These are phyloP conservation scores for Microstroma glucosiphilum DNA, from an alignment of 1,284 basidiomycete genomes.

Conservation along the genomic window DNA sequence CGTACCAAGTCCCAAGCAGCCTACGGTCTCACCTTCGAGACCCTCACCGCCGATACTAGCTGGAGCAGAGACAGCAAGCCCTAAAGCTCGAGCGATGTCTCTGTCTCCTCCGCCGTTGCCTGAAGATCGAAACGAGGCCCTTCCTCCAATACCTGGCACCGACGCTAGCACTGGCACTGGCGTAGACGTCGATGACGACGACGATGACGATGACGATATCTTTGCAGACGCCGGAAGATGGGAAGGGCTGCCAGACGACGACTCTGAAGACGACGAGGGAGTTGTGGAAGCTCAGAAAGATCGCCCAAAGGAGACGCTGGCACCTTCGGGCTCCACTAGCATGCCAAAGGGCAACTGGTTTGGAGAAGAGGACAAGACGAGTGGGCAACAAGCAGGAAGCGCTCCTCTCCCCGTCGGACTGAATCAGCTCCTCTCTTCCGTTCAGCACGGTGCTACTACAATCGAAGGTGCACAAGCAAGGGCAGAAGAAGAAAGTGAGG, in stretches of 20 bases:
- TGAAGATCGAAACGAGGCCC: background rate
- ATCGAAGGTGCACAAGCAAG: background rate
- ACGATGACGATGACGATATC: constrained; percentile 59
- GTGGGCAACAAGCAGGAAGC: background rate
- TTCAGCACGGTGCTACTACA: background rate
- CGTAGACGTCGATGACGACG: constrained; percentile 14
- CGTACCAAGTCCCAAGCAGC: too few relatives aligned
- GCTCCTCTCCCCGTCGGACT: background rate
- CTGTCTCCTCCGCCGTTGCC: background rate
- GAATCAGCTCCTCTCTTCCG: too few relatives aligned
- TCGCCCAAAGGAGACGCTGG: background rate
- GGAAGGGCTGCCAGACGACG: constrained; percentile 59
- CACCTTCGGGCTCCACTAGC: background rate
- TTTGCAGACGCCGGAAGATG: constrained; percentile 82
- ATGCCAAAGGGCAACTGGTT: constrained; percentile 12
- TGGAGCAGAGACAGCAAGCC: too few relatives aligned
- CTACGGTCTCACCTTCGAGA: too few relatives aligned
- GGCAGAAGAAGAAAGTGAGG: background rate
- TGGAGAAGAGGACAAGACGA: background rate
- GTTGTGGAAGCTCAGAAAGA: constrained; percentile 1
- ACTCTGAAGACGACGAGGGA: constrained; percentile 54
- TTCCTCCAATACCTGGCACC: background rate
- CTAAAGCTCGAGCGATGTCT: too few relatives aligned
- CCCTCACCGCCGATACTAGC: too few relatives aligned
- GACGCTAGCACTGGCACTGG: background rate